Base-by-base conservation (phyloP, 2,329 filamentous ascomycete species). In the Scopulariopsis brevicaulis region DNA sequence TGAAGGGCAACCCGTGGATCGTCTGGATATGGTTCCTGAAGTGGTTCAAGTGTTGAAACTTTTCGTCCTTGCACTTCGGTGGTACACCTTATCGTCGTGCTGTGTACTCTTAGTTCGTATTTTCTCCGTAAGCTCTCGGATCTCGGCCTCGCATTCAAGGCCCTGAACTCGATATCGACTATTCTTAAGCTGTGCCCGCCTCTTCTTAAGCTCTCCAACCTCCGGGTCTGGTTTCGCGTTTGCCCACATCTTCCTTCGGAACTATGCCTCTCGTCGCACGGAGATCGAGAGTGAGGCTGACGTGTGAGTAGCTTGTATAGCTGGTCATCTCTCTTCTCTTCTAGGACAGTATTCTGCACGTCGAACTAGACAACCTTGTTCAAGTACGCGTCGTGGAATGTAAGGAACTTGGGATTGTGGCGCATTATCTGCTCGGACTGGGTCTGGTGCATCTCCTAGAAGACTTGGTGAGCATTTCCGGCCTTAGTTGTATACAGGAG, bases 361-460 rank as follows among this genome's bases (percentile, higher is more conserved):
- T 70, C 35, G 59, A 69, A 69, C 34, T 64, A 46, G 34, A 63
- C 61, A 54, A 60, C 69, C 59, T 68, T 46, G 48, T 68, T 68
- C 3, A 69, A 61, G 56, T 69, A 69, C 5, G 59, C 59, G 52
- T 57, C 62, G 20, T 66, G 61, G 34, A 70, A 69, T 2, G 62
- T 70, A 1, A 54, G 54, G 54, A 62, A 69, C 32, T 58, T 56
- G 56, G 65, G 66, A 50, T 69, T 57, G 58, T 69, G 59, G 22
- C 61, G 64, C 59, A 70, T 66, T 28, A 69, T 66, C 58, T 70
- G 58, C 60, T 35, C 61, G 60, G 22, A 70, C 59, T 20, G 61
- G 59, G 61, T 69, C 63, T 3, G 61, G 59, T 34, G 64, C 60
- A 2, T 67, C 62, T 43, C 64, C 64, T 66, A n/a, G n/a, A 43